Evolutionary conservation across 225 moss, liverwort and hornwort genomes (phyloP).

Genomic region (Pleurozium schreberi): DNA sequence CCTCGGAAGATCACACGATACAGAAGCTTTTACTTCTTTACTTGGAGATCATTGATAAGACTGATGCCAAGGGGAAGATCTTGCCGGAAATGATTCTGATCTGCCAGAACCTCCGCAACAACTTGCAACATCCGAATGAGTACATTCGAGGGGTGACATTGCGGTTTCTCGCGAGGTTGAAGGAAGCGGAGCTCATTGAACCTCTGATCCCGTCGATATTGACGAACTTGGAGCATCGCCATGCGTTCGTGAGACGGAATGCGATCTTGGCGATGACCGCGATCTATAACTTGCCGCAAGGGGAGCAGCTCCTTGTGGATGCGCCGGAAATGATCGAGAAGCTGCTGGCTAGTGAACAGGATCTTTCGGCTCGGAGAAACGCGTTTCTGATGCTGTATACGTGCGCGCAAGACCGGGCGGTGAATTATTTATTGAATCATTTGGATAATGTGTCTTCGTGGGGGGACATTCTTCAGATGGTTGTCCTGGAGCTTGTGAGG

Average conservation of each 20-base stretch:
- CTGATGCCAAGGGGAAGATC: slow-evolving; percentile 81
- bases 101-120: slow-evolving; percentile 84
- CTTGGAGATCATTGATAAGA: slow-evolving; percentile 91
- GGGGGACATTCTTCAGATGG: slow-evolving; percentile 94
- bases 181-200: slow-evolving; percentile 85
- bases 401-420: slow-evolving; percentile 81
- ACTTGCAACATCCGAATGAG: slow-evolving; percentile 94
- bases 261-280: slow-evolving; percentile 77
- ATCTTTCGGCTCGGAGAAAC: slow-evolving; percentile 69
- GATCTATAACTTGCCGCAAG: slow-evolving; percentile 85
- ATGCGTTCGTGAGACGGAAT: slow-evolving; percentile 83
- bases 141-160: slow-evolving; percentile 85
- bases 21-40: slow-evolving; percentile 83
- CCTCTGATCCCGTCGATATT: slow-evolving; percentile 83
- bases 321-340: slow-evolving; percentile 95
- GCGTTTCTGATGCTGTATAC: slow-evolving; percentile 91
- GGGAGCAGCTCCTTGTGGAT: slow-evolving; percentile 68
- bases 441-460: slow-evolving; percentile 77
- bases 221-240: slow-evolving; percentile 88
- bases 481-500: slow-evolving; percentile 72
- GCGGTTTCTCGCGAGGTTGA: slow-evolving; percentile 77
- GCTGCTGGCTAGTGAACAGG: slow-evolving; percentile 56
- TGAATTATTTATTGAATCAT: slow-evolving; percentile 62
- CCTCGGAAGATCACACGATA: slow-evolving; percentile 89
- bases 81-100: slow-evolving; percentile 96